These are phyloP conservation scores for Nakaseomyces glabratus DNA, from an alignment of 1,139 yeast genomes.

Conservation along the genomic window DNA sequence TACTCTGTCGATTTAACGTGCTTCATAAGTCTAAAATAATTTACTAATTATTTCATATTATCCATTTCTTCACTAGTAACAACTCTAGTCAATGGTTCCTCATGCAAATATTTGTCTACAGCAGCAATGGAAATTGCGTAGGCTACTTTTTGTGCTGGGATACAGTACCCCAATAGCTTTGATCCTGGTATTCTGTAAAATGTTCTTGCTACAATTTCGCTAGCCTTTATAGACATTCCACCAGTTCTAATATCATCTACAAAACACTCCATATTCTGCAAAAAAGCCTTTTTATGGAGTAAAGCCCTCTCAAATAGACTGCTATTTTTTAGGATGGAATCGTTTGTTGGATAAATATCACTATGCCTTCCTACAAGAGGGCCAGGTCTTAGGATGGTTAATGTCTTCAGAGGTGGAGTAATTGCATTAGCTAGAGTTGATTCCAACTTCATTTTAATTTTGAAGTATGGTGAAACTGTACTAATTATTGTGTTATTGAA, in stretches of 20 bases:
- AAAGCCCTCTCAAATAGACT: slow-evolving; percentile 5
- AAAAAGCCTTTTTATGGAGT: slow-evolving; percentile 3
- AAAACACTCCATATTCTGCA: slow-evolving; percentile 8
- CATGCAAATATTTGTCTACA: slow-evolving; percentile 1
- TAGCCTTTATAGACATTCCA: slow-evolving; percentile 17
- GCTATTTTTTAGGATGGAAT: background rate
- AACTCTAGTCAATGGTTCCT: slow-evolving; percentile 7
- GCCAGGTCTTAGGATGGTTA: slow-evolving; percentile 29
- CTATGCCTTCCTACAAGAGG: slow-evolving; percentile 27
- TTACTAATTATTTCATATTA: slow-evolving; percentile 11
- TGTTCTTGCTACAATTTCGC: slow-evolving; percentile 17
- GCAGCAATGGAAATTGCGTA: slow-evolving; percentile 14
- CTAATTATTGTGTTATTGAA: slow-evolving; percentile 25
- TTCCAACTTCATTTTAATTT: slow-evolving; percentile 21
- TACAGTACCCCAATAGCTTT: slow-evolving; percentile 20
- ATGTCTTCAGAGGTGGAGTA: slow-evolving; percentile 14
- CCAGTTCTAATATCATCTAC: slow-evolving; percentile 13
- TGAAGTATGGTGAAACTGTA: slow-evolving; percentile 24
- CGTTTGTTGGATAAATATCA: slow-evolving; percentile 4
- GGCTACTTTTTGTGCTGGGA: slow-evolving; percentile 23
- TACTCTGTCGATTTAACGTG: no score
- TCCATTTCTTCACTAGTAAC: slow-evolving; percentile 20
- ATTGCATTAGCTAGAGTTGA: slow-evolving; percentile 19
- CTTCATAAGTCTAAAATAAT: no score
- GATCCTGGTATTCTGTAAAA: slow-evolving; percentile 23